These are phyloP conservation scores for Globomyces pollinis-pini DNA, from an alignment of 192 early-diverging fungal genomes.

Conservation along the genomic window DNA sequence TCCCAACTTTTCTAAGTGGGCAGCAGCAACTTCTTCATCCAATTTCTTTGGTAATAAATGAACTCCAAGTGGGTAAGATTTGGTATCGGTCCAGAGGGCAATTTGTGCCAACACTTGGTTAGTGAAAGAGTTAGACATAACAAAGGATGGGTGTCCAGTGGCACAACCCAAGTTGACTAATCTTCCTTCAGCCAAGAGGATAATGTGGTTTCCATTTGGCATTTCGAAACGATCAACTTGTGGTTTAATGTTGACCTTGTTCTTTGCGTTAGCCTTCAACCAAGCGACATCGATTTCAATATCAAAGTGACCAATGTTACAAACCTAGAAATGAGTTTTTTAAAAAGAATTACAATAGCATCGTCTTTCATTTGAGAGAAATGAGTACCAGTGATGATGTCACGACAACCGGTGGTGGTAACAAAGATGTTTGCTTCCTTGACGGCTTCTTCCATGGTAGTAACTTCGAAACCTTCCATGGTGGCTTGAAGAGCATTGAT, in stretches of 20 bases:
- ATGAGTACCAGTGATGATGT: conserved; percentile 93
- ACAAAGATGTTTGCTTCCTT: conserved; percentile 94
- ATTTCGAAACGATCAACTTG: conserved; percentile 96
- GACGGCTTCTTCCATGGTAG: conserved; percentile 96
- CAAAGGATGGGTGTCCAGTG: conserved; percentile 97
- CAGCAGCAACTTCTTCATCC: conserved; percentile 96
- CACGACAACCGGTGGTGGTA: conserved; percentile 97
- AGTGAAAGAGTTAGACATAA: conserved; percentile 99
- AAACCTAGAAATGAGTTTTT: too few relatives aligned
- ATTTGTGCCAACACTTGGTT: conserved; percentile 99
- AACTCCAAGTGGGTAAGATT: conserved; percentile 85
- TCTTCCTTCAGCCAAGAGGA: conserved; percentile 97
- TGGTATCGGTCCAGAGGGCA: conserved; percentile 91
- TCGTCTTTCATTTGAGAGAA: conserved; percentile 95
- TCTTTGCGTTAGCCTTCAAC: conserved; percentile 88
- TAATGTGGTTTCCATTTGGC: conserved; percentile 84
- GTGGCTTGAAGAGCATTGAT: conserved; percentile 99
- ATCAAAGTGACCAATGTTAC: conserved; percentile 99
- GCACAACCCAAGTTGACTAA: conserved; percentile 99
- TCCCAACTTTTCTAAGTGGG: conserved; percentile 90
- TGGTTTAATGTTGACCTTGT: conserved; percentile 93
- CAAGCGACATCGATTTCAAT: conserved; percentile 98
- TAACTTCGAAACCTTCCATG: conserved; percentile 99
- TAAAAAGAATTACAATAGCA: too few relatives aligned
- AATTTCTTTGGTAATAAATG: conserved; percentile 98